Evolutionary conservation across 164 flowering plant genomes (phyloP).

Genomic region (Vitis labrusca): DNA sequence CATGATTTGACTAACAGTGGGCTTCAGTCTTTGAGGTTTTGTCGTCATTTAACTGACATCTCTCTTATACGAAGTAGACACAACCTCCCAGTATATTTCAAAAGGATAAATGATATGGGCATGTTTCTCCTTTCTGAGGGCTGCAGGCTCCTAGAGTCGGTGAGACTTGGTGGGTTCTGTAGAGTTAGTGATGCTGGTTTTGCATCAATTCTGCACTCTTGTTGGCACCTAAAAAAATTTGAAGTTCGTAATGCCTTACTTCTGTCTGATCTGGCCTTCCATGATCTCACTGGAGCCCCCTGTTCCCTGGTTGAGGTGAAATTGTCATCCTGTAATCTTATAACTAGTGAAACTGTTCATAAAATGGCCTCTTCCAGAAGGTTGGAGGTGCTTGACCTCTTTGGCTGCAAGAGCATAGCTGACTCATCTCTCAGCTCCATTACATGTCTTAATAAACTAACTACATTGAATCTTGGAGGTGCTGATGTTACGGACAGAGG

Average conservation of each 20-base stretch:
- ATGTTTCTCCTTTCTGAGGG: conserved; percentile 42
- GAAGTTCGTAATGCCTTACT: conserved; percentile 31
- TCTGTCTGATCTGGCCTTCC: conserved; percentile 48
- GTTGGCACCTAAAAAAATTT: conserved; percentile 35
- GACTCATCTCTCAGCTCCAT: conserved; percentile 32
- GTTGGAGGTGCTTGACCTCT: conserved; percentile 37
- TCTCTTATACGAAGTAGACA: conserved; percentile 34
- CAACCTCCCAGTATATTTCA: conserved; percentile 28
- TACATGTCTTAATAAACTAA: conserved; percentile 25
- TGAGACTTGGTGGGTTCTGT: conserved; percentile 46
- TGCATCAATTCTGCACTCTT: conserved; percentile 39
- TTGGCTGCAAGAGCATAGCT: conserved; percentile 42
- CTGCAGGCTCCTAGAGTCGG: conserved; percentile 36
- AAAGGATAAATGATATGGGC: conserved; percentile 43
- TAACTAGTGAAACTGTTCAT: conserved; percentile 45
- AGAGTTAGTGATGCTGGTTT: conserved; percentile 56
- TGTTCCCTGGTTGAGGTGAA: conserved; percentile 39
- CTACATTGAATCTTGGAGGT: conserved; percentile 31
- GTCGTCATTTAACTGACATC: conserved; percentile 28
- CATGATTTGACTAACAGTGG: conserved; percentile 43
- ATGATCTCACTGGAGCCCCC: conserved; percentile 18
- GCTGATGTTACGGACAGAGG: conserved; percentile 47
- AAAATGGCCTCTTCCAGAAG: conserved; percentile 23
- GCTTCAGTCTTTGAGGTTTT: conserved; percentile 34
- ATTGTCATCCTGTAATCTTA: conserved; percentile 30